phyloP scores from a whole-genome alignment of 805 yeast genomes.

The Soucietia sequanensis region DNA sequence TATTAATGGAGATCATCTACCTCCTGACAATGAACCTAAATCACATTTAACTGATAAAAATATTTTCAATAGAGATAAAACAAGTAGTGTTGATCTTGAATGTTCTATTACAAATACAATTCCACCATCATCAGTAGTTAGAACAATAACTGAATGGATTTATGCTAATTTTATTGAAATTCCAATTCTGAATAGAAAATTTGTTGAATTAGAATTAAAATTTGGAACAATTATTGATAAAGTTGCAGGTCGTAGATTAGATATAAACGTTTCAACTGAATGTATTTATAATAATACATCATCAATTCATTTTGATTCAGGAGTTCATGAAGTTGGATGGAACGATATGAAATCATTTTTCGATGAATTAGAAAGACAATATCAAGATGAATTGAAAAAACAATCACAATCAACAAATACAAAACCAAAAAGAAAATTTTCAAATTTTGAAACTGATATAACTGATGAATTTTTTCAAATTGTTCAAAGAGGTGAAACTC shows the following conservation, averaged over 20 bases:
- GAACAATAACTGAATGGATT: slow-evolving; percentile 85
- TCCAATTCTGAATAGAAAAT: slow-evolving; percentile 50
- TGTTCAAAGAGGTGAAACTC: slow-evolving; percentile 61
- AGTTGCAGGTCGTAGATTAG: slow-evolving; percentile 57
- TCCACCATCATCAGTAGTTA: slow-evolving; percentile 77
- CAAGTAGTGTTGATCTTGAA: slow-evolving; percentile 37
- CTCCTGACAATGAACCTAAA: neutral
- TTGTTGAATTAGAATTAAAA: slow-evolving; percentile 70
- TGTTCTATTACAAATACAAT: slow-evolving; percentile 69
- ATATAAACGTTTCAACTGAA: slow-evolving; percentile 68
- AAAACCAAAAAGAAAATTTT: slow-evolving; percentile 51
- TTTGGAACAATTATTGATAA: slow-evolving; percentile 71
- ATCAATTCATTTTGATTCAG: slow-evolving; percentile 61
- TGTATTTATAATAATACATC: slow-evolving; percentile 56
- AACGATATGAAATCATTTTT: slow-evolving; percentile 55
- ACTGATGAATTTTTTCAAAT: slow-evolving; percentile 64
- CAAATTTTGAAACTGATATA: slow-evolving; percentile 57
- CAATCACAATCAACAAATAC: slow-evolving; percentile 6
- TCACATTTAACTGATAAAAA: slow-evolving; percentile 19
- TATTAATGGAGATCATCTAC: neutral
- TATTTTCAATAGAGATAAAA: slow-evolving; percentile 30
- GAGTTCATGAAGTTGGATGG: slow-evolving; percentile 62
- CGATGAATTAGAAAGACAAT: slow-evolving; percentile 50
- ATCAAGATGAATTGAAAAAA: slow-evolving; percentile 40
- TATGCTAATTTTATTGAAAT: slow-evolving; percentile 76